Evolutionary conservation across 345 rosid species (phyloP), one percentile per base, ranked within the genome.

Genomic region (Eucalyptus urophylla): DNA sequence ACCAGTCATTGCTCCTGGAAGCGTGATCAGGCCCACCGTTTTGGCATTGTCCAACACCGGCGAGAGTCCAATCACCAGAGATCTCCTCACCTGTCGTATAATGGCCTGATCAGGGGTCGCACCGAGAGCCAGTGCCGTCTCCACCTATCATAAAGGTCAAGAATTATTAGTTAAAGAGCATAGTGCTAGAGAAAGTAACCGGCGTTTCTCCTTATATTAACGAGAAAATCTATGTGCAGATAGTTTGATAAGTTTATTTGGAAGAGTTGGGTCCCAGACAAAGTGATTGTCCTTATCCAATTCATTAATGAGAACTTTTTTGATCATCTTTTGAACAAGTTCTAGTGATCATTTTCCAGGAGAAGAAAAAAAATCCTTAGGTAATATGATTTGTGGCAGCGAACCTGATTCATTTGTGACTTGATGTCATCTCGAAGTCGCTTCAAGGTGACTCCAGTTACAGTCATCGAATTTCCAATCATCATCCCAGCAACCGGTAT

Each of bases 401-500:
- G 5, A 33, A 33, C 99, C 95, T 94, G 89, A 90, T 86, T 96
- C 45, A 92, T 89, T 88, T 97, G 99, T 31, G 93, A 88, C 92
- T 95, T 97, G 94, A 96, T 94, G 90, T 97, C 98, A 33, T 95
- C 97, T 8, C 99, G 93, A 21, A 97, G 96, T 86, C 94, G 93
- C 90, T 96, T 97, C 99, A 96, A 96, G 14, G 98, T 93, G 37
- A 97, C 97, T 14, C 99, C 99, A 47, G 98, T 96, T 87, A 95
- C 97, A 1, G 98, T 95, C 98, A 97, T 97, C n/a, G 98, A 92
- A 67, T 96, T 97, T 24, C 97, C 99, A 29, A 96, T 98, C 99
- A 96, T 92, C 99, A 96, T 97, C 43, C 99, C 99, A 19, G 97
- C 95, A 1, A 97, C 93, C 0, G 99, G 99, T 88, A 97, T 96